phyloP scores from a whole-genome alignment of 345 rosid genomes.

The Arabidopsis arenosa region DNA sequence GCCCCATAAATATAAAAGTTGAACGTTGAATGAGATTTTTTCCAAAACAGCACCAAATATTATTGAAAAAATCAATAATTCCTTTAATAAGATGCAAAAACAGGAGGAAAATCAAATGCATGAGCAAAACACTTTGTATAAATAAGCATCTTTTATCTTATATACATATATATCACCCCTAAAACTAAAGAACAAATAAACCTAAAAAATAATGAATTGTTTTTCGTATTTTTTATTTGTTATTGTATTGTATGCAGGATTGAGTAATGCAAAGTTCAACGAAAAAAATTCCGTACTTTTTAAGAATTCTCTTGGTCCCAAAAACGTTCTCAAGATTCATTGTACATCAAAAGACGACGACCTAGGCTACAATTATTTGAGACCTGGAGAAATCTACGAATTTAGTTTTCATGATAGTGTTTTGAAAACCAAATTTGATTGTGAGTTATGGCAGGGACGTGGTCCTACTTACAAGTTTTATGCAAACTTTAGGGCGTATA shows the following conservation, averaged over 20 bases:
- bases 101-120: no score
- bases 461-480: not conserved
- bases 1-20: no score
- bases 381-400: not conserved
- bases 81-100: no score
- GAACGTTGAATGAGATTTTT: no score
- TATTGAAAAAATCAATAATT: no score
- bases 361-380: not conserved
- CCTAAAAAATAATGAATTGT: not conserved
- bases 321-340: not conserved
- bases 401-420: not conserved
- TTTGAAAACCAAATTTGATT: not conserved
- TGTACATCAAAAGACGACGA: not conserved
- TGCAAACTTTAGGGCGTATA: not conserved
- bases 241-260: not conserved
- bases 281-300: not conserved
- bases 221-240: not conserved
- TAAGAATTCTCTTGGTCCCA: not conserved
- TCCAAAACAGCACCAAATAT: no score
- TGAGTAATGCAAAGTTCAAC: not conserved
- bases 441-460: not conserved
- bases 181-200: not conserved
- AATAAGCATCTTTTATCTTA: not conserved
- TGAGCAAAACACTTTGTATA: no score
- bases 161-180: not conserved